Base-by-base conservation (phyloP, 768 basidiomycete genomes). In the Pleurotus tuber-regium region DNA sequence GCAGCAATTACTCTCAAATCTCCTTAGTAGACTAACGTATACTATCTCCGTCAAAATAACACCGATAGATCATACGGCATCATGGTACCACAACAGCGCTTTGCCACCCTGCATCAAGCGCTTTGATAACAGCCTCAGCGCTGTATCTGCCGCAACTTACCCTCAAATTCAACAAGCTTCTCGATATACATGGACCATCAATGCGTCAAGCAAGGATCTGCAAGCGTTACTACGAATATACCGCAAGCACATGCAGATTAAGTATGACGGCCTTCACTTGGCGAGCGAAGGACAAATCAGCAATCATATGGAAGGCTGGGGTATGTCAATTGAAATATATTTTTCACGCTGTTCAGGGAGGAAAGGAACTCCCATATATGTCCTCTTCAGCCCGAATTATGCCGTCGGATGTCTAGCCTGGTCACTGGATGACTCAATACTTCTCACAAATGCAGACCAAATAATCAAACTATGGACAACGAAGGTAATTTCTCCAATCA, bases 391-490 rank as follows among this genome's bases (percentile, higher is more conserved):
- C 66, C 71, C 42, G 79, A 79, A 54, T 63, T 69, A 87, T 63
- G 64, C 84, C 7, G 85, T 98, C 3, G 85, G 85, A 40, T 87
- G 84, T 59, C 70, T 98, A 52, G 86, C 93, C 1, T 99, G 96
- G 95, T 97, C 97, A 23, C 75, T 86, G 44, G 92, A 98, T 61
- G 93, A 95, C 61, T 71, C 80, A 16, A 76, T 89, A 56, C 72
- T 99, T 54, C 76, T 97, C 38, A 93, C 92, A 4, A 84, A 87
- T 31, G 77, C 92, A 16, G 94, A 98, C 56, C 75, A 85, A 41
- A 66, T 72, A 40, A 86, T 99, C 66, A 87, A 88, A 70, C 74
- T 98, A 61, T 99, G 94, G 93, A 86, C 95, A 65, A 76, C 86
- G 28, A 82, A 86, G 80, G 96, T 94, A 58, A 63, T 63, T 62